Evolutionary conservation across 441 rosid species (phyloP), one percentile per base, ranked within the genome.

Genomic region (Erodium trifolium): DNA sequence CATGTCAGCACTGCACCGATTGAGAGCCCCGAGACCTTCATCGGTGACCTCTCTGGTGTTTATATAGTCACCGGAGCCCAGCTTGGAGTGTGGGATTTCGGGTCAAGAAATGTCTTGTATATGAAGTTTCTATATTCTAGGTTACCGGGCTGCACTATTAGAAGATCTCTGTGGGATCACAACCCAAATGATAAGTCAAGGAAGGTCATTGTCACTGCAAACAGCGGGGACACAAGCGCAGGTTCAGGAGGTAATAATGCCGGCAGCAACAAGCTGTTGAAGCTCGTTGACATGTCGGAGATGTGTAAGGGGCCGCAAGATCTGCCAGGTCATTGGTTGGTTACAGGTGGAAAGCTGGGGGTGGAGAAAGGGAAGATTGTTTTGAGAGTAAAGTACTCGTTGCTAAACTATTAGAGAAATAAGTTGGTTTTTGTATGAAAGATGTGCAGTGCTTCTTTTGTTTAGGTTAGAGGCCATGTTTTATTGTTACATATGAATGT

Each of bases 111-210:
- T 47, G 94, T 88, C 60, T 77, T 88, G 67, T 83, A 86, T 71
- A 77, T 88, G 51, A 88, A 88, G 68, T 86, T 88, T 67, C 87
- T 88, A 63, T 88, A 85, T 80, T 86, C 87, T 19, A 86, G 81
- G 78, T 89, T 86, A 67, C 94, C 94, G 0, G 94, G 91, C 29
- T 88, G 94, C 66, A 88, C 94, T 0, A 84, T 88, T 67, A 82
- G 91, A 73, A 86, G 94, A 70, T 86, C 94, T 0, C 84, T 88
- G 0, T 88, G 94, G 94, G 94, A 88, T 78, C 94, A 88, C 72
- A 86, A 77, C 41, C 94, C 84, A 6, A 75, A 76, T 2, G 87
- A 88, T 57, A 88, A 82, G 78, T 78, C 60, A 77, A 88, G 84
- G 63, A 59, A 59, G 31, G 63, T 9, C 11, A 59, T 59, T 19